These are phyloP conservation scores for Clarireedia monteithiana DNA, from an alignment of 2,329 filamentous ascomycete species.

Conservation along the genomic window DNA sequence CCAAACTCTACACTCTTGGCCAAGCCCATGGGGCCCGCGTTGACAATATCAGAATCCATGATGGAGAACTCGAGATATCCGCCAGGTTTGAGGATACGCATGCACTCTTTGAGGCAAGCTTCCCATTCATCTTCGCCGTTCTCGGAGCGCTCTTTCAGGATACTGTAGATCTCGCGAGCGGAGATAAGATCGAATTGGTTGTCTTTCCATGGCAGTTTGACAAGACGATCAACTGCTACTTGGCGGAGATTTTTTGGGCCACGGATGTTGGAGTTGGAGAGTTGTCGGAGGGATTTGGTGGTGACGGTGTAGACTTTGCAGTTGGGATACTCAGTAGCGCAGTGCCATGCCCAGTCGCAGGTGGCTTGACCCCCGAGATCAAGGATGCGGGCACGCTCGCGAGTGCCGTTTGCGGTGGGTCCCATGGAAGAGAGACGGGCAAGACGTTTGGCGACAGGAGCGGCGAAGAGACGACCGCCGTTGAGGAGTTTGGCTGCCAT, in stretches of 20 bases:
- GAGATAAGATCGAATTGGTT: conserved; percentile 88
- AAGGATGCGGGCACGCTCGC: conserved; percentile 60
- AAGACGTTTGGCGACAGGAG: conserved; percentile 55
- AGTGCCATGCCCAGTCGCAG: conserved; percentile 95
- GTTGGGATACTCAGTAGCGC: conserved; percentile 76
- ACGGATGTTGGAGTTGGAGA: conserved; percentile 66
- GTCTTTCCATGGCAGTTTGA: conserved; percentile 75
- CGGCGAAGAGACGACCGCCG: conserved; percentile 55
- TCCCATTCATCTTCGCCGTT: conserved; percentile 80
- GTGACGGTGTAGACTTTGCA: conserved; percentile 84
- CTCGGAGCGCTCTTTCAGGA: conserved; percentile 66
- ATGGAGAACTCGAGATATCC: conserved; percentile 88
- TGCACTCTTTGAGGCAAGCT: conserved; percentile 73
- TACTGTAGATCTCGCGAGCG: conserved; percentile 75
- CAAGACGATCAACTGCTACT: conserved; percentile 68
- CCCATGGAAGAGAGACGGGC: conserved; percentile 45
- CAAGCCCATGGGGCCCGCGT: conserved; percentile 69
- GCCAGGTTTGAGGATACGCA: conserved; percentile 81
- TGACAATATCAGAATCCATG: conserved; percentile 84
- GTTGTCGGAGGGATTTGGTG: conserved; percentile 61
- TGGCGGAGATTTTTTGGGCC: conserved; percentile 84
- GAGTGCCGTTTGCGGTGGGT: conserved; percentile 36
- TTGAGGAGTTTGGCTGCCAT: conserved; percentile 53
- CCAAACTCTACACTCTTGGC: conserved; percentile 88
- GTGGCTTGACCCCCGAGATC: conserved; percentile 80